These are phyloP conservation scores for Apiospora saccharicola DNA, from an alignment of 2,329 filamentous ascomycete genomes.

Conservation along the genomic window DNA sequence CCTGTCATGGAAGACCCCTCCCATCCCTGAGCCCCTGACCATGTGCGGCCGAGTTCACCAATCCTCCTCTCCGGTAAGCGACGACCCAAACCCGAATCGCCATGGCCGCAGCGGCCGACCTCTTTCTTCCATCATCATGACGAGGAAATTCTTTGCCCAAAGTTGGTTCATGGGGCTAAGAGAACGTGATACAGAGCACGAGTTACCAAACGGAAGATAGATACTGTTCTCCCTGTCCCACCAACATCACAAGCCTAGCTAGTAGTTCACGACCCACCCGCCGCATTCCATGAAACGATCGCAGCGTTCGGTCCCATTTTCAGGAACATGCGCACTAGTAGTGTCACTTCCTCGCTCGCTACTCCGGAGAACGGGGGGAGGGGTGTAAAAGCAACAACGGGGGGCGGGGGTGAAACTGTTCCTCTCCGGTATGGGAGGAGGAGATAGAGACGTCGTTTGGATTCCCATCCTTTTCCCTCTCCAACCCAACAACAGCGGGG, in stretches of 20 bases:
- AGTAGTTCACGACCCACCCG: neutral
- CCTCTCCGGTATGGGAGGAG: neutral
- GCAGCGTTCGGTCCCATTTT: neutral
- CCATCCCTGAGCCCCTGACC: neutral
- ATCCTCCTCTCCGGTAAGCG: constrained; percentile 14
- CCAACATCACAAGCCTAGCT: constrained; percentile 5
- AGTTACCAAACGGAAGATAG: constrained; percentile 12
- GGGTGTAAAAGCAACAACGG: neutral
- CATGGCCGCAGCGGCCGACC: neutral
- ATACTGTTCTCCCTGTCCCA: constrained; percentile 9
- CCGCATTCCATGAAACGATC: constrained; percentile 6
- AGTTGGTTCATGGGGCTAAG: neutral
- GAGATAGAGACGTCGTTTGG: neutral
- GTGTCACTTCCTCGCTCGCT: neutral
- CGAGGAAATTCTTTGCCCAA: neutral
- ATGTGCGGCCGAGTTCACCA: neutral
- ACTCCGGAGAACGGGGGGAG: neutral
- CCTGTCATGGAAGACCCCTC: neutral
- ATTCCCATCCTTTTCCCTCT: neutral
- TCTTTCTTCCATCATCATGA: neutral
- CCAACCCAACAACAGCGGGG: neutral
- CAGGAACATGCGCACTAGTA: neutral
- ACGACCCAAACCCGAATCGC: neutral
- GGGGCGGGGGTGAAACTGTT: too few species aligned
- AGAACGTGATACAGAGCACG: constrained; percentile 14